Conservation (phyloP, 2,329 filamentous ascomycete genomes). For the Talaromyces funiculosus region DNA sequence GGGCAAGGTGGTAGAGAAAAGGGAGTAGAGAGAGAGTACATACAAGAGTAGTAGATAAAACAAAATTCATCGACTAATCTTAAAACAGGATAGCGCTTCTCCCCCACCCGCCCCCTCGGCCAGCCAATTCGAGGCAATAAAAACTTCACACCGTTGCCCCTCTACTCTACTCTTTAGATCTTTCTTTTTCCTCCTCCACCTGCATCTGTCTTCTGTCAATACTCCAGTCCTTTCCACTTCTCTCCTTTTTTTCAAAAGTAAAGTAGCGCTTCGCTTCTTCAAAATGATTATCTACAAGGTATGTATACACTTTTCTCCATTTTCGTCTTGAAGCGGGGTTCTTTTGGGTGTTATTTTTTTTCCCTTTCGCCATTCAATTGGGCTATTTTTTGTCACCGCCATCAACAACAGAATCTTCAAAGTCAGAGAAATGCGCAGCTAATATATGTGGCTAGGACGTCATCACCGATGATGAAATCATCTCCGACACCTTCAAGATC, state of each 20-base stretch:
- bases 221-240: constrained; percentile 22
- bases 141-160: constrained; percentile 25
- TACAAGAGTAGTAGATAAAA: neutral
- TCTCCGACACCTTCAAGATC: constrained; percentile 89
- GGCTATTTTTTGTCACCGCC: neutral
- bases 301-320: constrained; percentile 23
- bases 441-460: constrained; percentile 59
- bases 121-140: constrained; percentile 17
- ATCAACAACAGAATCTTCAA: neutral
- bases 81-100: constrained; percentile 1
- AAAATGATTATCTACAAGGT: constrained; percentile 73
- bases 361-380: neutral
- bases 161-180: neutral
- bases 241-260: constrained; percentile 16
- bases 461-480: constrained; percentile 84
- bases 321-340: neutral
- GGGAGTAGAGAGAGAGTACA: neutral
- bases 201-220: constrained; percentile 1
- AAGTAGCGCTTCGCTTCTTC: constrained; percentile 31
- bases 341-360: neutral
- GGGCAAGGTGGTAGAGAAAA: too few species aligned
- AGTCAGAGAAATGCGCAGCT: neutral
- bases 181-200: constrained; percentile 16
- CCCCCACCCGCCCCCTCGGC: constrained; percentile 2
- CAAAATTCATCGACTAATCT: neutral